A percentile compares a stretch with the other conserved stretches of the same genome.
phyloP scores from a whole-genome alignment of 495 filamentous ascomycete genomes.

The Aspergillus bertholletiae region DNA sequence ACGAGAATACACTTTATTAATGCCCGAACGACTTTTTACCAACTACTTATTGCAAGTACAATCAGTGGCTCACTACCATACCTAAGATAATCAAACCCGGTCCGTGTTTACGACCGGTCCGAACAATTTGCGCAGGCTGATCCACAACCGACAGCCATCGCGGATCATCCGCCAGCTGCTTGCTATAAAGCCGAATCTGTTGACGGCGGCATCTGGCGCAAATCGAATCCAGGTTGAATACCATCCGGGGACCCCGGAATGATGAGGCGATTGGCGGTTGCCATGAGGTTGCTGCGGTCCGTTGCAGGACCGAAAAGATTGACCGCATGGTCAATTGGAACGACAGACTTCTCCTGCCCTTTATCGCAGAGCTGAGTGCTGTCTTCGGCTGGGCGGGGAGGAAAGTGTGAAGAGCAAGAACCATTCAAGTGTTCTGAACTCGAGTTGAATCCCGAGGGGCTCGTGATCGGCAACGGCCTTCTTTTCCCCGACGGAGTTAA shows the following conservation, averaged over 20 bases:
- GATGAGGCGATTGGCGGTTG: constrained; percentile 20
- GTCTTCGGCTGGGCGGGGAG: background rate
- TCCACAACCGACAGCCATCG: constrained; percentile 80
- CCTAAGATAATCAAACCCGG: constrained; percentile 78
- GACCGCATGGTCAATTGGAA: constrained; percentile 26
- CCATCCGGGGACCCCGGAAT: constrained; percentile 13
- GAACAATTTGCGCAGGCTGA: constrained; percentile 73
- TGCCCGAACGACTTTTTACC: constrained; percentile 24
- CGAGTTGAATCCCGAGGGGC: constrained; percentile 1
- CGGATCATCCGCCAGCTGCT: constrained; percentile 56
- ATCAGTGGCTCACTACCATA: constrained; percentile 63
- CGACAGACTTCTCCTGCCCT: background rate
- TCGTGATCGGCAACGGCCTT: constrained; percentile 4
- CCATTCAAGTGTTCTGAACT: background rate
- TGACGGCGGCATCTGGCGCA: constrained; percentile 37
- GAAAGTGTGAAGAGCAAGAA: background rate
- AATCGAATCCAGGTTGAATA: constrained; percentile 30
- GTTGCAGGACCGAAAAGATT: constrained; percentile 27
- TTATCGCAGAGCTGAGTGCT: background rate
- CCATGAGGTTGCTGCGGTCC: constrained; percentile 20
- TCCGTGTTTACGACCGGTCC: constrained; percentile 68
- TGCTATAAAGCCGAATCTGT: constrained; percentile 29
- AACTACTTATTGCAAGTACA: constrained; percentile 53
- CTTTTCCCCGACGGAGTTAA: constrained; percentile 9
- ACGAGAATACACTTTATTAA: constrained; percentile 1